Conservation (phyloP, 139 green algal genomes). For the Tetradesmus lagerheimii region DNA sequence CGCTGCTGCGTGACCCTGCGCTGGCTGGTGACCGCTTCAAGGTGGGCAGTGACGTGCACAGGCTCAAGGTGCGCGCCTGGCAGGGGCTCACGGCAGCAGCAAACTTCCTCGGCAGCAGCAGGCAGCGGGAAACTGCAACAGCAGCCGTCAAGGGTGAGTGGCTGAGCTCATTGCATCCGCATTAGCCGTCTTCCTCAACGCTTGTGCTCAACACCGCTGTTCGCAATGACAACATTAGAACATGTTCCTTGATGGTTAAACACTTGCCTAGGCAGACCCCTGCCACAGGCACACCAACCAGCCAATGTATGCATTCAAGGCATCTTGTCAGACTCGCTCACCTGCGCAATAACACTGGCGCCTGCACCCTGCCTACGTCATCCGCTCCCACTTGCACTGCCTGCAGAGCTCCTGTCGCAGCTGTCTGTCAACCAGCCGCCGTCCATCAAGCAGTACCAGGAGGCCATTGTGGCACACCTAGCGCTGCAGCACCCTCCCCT, state of each 20-base stretch:
- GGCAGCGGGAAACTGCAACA: not conserved
- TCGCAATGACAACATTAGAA: too few relatives aligned
- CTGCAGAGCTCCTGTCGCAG: slow-evolving; percentile 8
- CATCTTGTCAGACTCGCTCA: too few relatives aligned
- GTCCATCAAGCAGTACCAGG: slow-evolving; percentile 82
- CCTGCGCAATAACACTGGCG: too few relatives aligned
- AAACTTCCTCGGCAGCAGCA: slow-evolving; percentile 19
- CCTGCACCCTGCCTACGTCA: not conserved
- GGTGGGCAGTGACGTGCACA: slow-evolving; percentile 34
- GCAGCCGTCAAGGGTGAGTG: slow-evolving; percentile 11
- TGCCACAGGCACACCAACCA: too few relatives aligned
- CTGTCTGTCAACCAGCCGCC: slow-evolving; percentile 60
- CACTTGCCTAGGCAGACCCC: too few relatives aligned
- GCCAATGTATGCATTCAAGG: not conserved
- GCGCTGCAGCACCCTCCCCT: slow-evolving; percentile 63
- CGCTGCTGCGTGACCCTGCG: not conserved
- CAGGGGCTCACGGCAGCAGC: slow-evolving; percentile 24
- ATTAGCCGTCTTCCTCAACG: too few relatives aligned
- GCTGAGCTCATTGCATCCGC: not conserved
- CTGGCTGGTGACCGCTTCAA: slow-evolving; percentile 29
- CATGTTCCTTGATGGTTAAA: too few relatives aligned
- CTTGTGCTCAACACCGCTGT: too few relatives aligned
- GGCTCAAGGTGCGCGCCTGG: slow-evolving; percentile 21
- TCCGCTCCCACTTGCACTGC: not conserved
- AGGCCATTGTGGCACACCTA: slow-evolving; percentile 67